A percentile compares a stretch with the other conserved stretches of the same genome.
Evolutionary conservation across 208 protist genomes (phyloP).

Genomic region (Wallacemonas sp.): DNA sequence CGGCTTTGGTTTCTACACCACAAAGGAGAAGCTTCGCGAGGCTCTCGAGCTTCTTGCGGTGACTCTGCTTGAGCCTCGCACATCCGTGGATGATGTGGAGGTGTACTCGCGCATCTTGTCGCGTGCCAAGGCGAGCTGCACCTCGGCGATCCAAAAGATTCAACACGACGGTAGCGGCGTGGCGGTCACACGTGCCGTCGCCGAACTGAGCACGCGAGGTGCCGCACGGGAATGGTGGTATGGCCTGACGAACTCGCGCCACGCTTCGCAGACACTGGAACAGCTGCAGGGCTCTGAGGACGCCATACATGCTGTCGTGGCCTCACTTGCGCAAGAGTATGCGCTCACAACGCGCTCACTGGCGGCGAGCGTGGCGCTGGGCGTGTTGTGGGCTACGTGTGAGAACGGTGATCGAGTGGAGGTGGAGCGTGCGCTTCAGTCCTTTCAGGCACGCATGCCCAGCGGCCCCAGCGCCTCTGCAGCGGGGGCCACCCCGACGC

Average conservation of each 20-base stretch:
- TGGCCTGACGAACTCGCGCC: constrained; percentile 65
- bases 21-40: constrained; percentile 70
- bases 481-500: constrained; percentile 9
- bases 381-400: constrained; percentile 83
- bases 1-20: constrained; percentile 84
- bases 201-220: constrained; percentile 53
- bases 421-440: constrained; percentile 44
- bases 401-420: constrained; percentile 56
- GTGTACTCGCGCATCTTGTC: constrained; percentile 73
- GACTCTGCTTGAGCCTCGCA: constrained; percentile 71
- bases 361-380: constrained; percentile 36
- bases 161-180: constrained; percentile 70
- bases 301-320: constrained; percentile 19
- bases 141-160: constrained; percentile 60
- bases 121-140: constrained; percentile 66
- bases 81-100: constrained; percentile 49
- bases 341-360: constrained; percentile 33
- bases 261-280: constrained; percentile 67
- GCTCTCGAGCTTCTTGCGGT: constrained; percentile 70
- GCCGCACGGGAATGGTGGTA: constrained; percentile 69
- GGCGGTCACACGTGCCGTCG: constrained; percentile 61
- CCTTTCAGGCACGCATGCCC: constrained; percentile 43
- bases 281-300: constrained; percentile 58
- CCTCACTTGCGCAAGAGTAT: constrained; percentile 42
- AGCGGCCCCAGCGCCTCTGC: background rate